These are phyloP conservation scores for Phytophthora agathidicida DNA, from an alignment of 352 stramenopile species.

Conservation along the genomic window DNA sequence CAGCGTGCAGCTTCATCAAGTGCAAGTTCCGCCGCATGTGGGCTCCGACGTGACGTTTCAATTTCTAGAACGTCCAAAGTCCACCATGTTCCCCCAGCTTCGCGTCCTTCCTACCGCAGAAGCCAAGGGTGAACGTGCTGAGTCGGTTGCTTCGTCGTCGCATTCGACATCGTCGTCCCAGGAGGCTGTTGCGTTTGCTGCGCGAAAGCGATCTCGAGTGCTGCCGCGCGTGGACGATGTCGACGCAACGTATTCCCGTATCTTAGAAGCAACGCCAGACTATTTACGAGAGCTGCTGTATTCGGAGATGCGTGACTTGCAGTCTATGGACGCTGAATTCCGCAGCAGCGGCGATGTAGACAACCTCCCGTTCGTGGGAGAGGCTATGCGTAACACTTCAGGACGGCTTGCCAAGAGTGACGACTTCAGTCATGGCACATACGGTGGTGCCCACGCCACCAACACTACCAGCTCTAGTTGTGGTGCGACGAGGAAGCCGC, in stretches of 20 bases:
- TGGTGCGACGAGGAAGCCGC: conserved; percentile 11
- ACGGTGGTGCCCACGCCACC: conserved; percentile 4
- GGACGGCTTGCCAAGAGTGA: conserved; percentile 49
- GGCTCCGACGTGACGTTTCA: conserved; percentile 65
- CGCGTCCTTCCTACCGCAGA: conserved; percentile 26
- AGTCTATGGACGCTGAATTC: conserved; percentile 74
- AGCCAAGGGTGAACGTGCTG: conserved; percentile 5
- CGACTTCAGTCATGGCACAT: conserved; percentile 20
- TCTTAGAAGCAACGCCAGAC: conserved; percentile 71
- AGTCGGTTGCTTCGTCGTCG: not conserved
- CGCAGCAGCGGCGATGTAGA: conserved; percentile 76
- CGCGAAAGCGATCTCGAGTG: conserved; percentile 46
- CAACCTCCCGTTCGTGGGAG: conserved; percentile 78
- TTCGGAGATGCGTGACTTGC: conserved; percentile 70
- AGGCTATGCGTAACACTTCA: conserved; percentile 77
- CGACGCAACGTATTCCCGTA: conserved; percentile 72
- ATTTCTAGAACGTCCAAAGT: conserved; percentile 73
- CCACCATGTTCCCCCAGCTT: conserved; percentile 73
- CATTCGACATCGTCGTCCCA: conserved; percentile 5
- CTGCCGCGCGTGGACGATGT: conserved; percentile 72
- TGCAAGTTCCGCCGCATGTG: conserved; percentile 65
- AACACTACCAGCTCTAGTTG: not conserved
- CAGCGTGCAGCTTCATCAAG: conserved; percentile 68
- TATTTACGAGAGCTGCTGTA: conserved; percentile 69
- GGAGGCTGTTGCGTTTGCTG: conserved; percentile 30